Conservation (phyloP, 1,139 yeast species). For the Saccharomyces uvarum region DNA sequence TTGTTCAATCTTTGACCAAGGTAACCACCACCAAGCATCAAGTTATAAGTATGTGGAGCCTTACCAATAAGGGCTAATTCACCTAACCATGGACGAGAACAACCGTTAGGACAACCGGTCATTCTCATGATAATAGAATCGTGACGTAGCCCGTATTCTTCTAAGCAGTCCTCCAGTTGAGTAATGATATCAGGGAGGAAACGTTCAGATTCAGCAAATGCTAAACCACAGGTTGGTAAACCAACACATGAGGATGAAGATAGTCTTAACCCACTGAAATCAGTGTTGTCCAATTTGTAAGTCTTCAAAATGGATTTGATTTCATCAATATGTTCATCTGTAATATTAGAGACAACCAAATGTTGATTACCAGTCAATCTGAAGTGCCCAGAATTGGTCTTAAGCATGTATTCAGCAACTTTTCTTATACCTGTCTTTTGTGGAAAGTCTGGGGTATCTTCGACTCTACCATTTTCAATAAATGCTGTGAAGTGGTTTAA, state of each 20-base stretch:
- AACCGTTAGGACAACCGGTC: slow-evolving; percentile 99
- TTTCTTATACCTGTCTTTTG: slow-evolving; percentile 82
- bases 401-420: slow-evolving; percentile 60
- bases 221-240: slow-evolving; percentile 97
- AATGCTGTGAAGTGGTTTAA: slow-evolving; percentile 86
- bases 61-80: slow-evolving; percentile 95
- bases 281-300: slow-evolving; percentile 78
- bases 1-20: slow-evolving; percentile 91
- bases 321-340: slow-evolving; percentile 55
- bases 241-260: slow-evolving; percentile 97
- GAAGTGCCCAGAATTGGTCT: slow-evolving; percentile 63
- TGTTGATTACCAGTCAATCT: slow-evolving; percentile 96
- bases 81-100: slow-evolving; percentile 97
- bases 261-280: slow-evolving; percentile 75
- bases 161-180: slow-evolving; percentile 76
- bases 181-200: slow-evolving; percentile 77
- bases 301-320: slow-evolving; percentile 59
- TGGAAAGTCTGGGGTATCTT: slow-evolving; percentile 82
- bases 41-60: slow-evolving; percentile 86
- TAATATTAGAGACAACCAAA: slow-evolving; percentile 64
- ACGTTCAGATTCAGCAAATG: slow-evolving; percentile 98
- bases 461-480: slow-evolving; percentile 95
- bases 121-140: slow-evolving; percentile 94
- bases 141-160: slow-evolving; percentile 88
- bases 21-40: slow-evolving; percentile 95